These are phyloP conservation scores for Euphorbia schlechtendalii DNA, from an alignment of 441 rosid species.

Conservation along the genomic window DNA sequence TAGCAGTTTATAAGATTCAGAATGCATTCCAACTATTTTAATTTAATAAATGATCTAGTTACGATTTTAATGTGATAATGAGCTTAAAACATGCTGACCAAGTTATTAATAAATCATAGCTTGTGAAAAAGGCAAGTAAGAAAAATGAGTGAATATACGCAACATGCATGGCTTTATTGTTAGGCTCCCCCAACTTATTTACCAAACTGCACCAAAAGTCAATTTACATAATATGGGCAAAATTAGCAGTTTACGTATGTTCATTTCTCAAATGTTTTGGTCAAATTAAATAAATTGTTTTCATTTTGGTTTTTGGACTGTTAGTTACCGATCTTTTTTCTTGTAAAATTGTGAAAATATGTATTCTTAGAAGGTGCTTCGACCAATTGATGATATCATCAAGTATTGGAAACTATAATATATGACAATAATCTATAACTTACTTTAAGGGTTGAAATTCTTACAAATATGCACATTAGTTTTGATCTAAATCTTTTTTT, in stretches of 20 bases:
- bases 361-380: background rate
- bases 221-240: slow-evolving; percentile 18
- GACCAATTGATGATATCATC: background rate
- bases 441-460: background rate
- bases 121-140: background rate
- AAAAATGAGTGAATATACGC: background rate
- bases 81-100: too few relatives aligned
- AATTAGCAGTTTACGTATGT: background rate
- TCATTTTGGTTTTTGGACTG: background rate
- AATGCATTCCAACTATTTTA: too few relatives aligned
- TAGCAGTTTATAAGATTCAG: too few relatives aligned
- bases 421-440: background rate
- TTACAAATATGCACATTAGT: background rate
- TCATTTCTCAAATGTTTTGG: slow-evolving; percentile 6
- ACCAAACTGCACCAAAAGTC: slow-evolving; percentile 24
- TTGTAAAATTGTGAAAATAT: too few relatives aligned
- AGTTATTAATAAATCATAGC: background rate
- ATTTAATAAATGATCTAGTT: too few relatives aligned
- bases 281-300: too few relatives aligned
- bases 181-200: slow-evolving; percentile 21
- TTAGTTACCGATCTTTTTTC: background rate
- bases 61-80: too few relatives aligned
- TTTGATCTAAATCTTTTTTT: too few relatives aligned
- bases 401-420: too few relatives aligned
- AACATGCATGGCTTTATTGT: slow-evolving; percentile 13